These are phyloP conservation scores for Aspergillus texensis DNA, from an alignment of 2,329 filamentous ascomycete genomes.

Conservation along the genomic window DNA sequence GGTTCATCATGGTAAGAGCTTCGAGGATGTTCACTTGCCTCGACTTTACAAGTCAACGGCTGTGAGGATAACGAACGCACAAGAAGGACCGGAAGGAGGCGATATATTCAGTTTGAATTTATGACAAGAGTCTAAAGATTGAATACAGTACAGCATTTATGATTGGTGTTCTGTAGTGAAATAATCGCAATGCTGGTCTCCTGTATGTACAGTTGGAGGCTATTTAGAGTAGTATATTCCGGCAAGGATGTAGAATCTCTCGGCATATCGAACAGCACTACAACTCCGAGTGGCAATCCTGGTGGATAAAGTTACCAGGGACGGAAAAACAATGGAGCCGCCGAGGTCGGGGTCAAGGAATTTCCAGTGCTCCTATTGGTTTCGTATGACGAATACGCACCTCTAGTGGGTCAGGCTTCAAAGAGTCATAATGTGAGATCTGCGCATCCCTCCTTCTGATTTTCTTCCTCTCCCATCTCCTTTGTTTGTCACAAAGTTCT, in stretches of 20 bases:
- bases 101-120: conserved; percentile 13
- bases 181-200: background rate
- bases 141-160: no score
- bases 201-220: background rate
- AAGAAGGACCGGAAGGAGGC: conserved; percentile 21
- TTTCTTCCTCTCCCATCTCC: background rate
- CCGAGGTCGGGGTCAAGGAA: background rate
- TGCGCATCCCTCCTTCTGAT: background rate
- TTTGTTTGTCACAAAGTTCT: background rate
- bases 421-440: background rate
- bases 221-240: background rate
- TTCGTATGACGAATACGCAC: background rate
- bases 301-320: background rate
- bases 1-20: conserved; percentile 42
- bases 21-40: conserved; percentile 36
- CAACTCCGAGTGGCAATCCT: background rate
- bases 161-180: no score
- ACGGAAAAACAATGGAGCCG: background rate
- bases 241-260: background rate
- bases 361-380: background rate
- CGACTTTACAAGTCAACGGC: conserved; percentile 36
- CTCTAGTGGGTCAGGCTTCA: background rate
- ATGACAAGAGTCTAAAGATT: background rate
- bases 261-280: background rate
- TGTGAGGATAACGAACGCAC: conserved; percentile 19